These are phyloP conservation scores for Syncephalastrum sp. DNA, from an alignment of 371 early-diverging fungal genomes.

Conservation along the genomic window DNA sequence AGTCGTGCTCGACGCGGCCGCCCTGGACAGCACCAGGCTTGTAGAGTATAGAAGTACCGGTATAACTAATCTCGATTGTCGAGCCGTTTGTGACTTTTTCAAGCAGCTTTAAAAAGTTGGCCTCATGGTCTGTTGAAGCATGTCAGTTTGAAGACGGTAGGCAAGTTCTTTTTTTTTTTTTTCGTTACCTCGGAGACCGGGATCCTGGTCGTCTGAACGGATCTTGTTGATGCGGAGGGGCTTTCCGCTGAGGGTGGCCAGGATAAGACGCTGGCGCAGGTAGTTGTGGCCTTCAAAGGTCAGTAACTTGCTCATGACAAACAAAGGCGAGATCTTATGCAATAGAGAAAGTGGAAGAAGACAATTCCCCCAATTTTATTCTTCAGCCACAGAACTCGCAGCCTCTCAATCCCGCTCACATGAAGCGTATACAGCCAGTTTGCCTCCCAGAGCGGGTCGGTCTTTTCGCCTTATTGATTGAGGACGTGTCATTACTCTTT, in stretches of 20 bases:
- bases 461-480: too few relatives aligned
- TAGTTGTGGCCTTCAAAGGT: conserved; percentile 78
- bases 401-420: too few relatives aligned
- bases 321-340: too few relatives aligned
- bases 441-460: too few relatives aligned
- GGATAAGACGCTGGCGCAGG: conserved; percentile 86
- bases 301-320: conserved; percentile 43
- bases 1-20: conserved; percentile 85
- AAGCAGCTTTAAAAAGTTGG: conserved; percentile 81
- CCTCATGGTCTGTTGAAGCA: conserved; percentile 77
- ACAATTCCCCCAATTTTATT: not conserved
- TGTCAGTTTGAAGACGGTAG: not conserved
- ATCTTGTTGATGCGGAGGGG: conserved; percentile 88
- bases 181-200: conserved; percentile 75
- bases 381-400: not conserved
- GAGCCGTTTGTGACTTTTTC: conserved; percentile 94
- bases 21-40: conserved; percentile 90
- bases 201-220: conserved; percentile 81
- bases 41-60: conserved; percentile 86
- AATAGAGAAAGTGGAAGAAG: not conserved
- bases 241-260: conserved; percentile 86
- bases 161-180: too few relatives aligned
- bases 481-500: not conserved
- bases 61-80: conserved; percentile 87
- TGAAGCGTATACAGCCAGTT: too few relatives aligned